phyloP scores from a whole-genome alignment of 2,329 filamentous ascomycete genomes.

The Raffaelea ambrosiae region DNA sequence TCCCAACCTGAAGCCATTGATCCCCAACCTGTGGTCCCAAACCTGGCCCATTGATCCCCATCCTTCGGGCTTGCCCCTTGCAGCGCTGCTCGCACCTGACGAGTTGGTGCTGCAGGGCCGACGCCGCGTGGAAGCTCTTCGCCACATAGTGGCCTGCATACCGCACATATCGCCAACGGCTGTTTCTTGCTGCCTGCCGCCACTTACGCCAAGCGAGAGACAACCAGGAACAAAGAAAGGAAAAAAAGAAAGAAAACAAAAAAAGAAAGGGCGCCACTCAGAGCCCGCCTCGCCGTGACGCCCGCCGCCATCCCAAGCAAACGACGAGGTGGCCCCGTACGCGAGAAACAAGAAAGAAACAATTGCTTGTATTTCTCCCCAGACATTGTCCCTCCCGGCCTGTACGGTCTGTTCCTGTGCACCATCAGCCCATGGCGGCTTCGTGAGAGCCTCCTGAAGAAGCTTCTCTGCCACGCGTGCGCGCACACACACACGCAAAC shows the following conservation, averaged over 20 bases:
- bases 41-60: neutral
- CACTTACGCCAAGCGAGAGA: too few species aligned
- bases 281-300: too few species aligned
- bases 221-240: neutral
- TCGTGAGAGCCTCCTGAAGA: neutral
- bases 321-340: too few species aligned
- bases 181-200: neutral
- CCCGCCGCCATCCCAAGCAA: too few species aligned
- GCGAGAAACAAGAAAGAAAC: neutral
- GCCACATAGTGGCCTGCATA: neutral
- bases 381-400: neutral
- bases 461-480: too few species aligned
- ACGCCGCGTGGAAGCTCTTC: too few species aligned
- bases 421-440: neutral
- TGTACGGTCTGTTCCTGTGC: neutral
- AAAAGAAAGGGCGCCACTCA: neutral
- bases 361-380: neutral
- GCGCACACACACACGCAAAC: too few species aligned
- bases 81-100: neutral
- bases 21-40: too few species aligned
- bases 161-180: neutral
- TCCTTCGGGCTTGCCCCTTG: neutral
- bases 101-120: too few species aligned
- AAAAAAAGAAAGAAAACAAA: neutral
- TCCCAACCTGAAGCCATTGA: neutral